These are phyloP conservation scores for Nitzschia sp. DNA, from an alignment of 108 stramenopile species.

Conservation along the genomic window DNA sequence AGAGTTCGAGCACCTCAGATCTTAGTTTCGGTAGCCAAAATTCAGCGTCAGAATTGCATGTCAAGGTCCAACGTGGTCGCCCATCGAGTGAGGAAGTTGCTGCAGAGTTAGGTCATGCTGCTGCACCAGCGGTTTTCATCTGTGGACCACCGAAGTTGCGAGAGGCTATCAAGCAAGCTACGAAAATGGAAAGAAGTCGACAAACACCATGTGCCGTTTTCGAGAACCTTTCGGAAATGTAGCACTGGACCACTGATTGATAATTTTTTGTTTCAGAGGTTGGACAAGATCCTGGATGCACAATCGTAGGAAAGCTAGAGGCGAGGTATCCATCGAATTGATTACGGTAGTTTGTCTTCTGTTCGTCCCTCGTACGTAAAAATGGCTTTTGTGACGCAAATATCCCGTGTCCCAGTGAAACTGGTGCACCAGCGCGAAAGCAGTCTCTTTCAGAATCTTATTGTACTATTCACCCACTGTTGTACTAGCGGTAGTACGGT, in stretches of 20 bases:
- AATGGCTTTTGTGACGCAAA: too few species aligned
- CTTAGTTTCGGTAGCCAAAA: background rate
- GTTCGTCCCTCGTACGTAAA: too few species aligned
- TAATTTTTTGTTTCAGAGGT: too few species aligned
- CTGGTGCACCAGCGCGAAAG: too few species aligned
- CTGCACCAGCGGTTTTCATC: background rate
- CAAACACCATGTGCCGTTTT: background rate
- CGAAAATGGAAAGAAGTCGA: background rate
- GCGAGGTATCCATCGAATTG: too few species aligned
- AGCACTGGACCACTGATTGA: background rate
- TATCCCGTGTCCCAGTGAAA: too few species aligned
- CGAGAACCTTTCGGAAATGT: slow-evolving; percentile 2
- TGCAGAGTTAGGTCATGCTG: background rate
- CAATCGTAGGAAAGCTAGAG: too few species aligned
- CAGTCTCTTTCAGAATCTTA: too few species aligned
- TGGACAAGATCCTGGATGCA: too few species aligned
- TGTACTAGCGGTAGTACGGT: too few species aligned
- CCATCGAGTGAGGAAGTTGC: background rate
- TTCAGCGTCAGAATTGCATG: background rate
- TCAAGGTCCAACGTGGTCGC: background rate
- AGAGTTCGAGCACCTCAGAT: background rate
- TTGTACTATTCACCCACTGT: too few species aligned
- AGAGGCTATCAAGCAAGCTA: background rate
- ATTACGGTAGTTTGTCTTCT: too few species aligned
- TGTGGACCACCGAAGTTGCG: background rate